Conservation (phyloP, 768 basidiomycete genomes). For the Macrolepiota albuminosa region DNA sequence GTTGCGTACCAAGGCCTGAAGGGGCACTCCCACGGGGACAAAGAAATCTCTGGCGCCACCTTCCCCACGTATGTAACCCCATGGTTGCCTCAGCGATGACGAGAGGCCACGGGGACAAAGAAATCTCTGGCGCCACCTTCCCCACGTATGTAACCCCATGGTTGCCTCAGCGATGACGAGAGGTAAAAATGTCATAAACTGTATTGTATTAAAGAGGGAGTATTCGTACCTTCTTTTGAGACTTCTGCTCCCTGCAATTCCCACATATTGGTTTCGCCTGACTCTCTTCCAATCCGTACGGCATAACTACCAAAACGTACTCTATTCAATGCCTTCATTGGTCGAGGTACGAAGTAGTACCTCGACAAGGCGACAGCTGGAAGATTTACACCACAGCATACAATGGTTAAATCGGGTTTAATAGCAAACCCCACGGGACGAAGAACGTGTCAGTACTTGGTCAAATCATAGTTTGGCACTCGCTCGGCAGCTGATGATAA, state of each 20-base stretch:
- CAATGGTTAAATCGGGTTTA: constrained; percentile 41
- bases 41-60: constrained; percentile 49
- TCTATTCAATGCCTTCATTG: constrained; percentile 44
- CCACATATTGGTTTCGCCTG: constrained; percentile 51
- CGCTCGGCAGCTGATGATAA: too few species aligned
- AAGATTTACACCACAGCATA: constrained; percentile 50
- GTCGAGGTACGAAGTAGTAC: constrained; percentile 56
- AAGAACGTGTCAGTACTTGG: constrained; percentile 22
- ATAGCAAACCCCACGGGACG: constrained; percentile 55
- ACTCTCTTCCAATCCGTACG: constrained; percentile 54
- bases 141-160: constrained; percentile 55
- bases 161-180: constrained; percentile 62
- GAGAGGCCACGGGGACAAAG: constrained; percentile 70
- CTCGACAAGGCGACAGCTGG: constrained; percentile 42
- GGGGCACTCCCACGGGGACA: constrained; percentile 73
- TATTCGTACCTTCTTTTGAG: constrained; percentile 54
- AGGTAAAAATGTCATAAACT: too few species aligned
- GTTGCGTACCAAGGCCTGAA: constrained; percentile 69
- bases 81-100: constrained; percentile 73
- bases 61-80: constrained; percentile 53
- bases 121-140: constrained; percentile 50
- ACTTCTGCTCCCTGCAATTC: constrained; percentile 61
- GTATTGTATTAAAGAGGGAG: background rate
- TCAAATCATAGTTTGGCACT: too few species aligned
- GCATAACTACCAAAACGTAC: constrained; percentile 41